Percentiles rank a stretch among this genome's conserved stretches.
phyloP scores from a whole-genome alignment of 768 basidiomycete genomes.

The Lepiota brunneoincarnata region DNA sequence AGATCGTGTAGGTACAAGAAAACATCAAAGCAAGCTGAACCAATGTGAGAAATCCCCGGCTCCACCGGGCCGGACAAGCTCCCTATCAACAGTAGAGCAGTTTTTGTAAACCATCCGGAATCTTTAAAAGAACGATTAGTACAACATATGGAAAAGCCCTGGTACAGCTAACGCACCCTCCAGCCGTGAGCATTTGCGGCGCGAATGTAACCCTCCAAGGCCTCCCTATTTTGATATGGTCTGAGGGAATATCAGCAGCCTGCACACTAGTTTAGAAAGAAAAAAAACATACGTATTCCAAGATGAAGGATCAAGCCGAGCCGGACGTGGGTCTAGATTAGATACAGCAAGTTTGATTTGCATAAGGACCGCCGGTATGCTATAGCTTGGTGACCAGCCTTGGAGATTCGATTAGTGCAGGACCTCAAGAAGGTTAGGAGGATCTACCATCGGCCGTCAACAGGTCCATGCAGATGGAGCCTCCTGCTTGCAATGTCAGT shows the following conservation, averaged over 20 bases:
- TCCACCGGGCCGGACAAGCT: not conserved
- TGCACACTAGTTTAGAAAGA: not conserved
- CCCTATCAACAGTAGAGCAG: not conserved
- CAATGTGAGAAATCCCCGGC: not conserved
- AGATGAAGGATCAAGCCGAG: slow-evolving; percentile 44
- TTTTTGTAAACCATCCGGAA: slow-evolving; percentile 20
- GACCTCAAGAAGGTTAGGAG: not conserved
- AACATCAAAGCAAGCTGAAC: not conserved
- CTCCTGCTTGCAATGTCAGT: slow-evolving; percentile 38
- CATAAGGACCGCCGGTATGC: slow-evolving; percentile 50
- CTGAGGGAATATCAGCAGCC: slow-evolving; percentile 21
- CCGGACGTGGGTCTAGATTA: slow-evolving; percentile 62
- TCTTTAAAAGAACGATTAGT: slow-evolving; percentile 16
- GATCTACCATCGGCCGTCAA: slow-evolving; percentile 57
- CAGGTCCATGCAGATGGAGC: slow-evolving; percentile 75
- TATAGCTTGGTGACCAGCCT: slow-evolving; percentile 72
- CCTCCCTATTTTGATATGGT: slow-evolving; percentile 52
- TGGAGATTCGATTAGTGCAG: not conserved
- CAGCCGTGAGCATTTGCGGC: slow-evolving; percentile 66
- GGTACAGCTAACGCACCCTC: slow-evolving; percentile 38
- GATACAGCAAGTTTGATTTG: slow-evolving; percentile 72
- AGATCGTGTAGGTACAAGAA: not conserved
- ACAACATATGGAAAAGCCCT: not conserved
- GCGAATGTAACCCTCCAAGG: slow-evolving; percentile 60
- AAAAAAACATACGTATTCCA: slow-evolving; percentile 42